A percentile compares a stretch with the other conserved stretches of the same genome.
These are phyloP conservation scores for Abrus pulchellus DNA, from an alignment of 306 rosid species.

Conservation along the genomic window DNA sequence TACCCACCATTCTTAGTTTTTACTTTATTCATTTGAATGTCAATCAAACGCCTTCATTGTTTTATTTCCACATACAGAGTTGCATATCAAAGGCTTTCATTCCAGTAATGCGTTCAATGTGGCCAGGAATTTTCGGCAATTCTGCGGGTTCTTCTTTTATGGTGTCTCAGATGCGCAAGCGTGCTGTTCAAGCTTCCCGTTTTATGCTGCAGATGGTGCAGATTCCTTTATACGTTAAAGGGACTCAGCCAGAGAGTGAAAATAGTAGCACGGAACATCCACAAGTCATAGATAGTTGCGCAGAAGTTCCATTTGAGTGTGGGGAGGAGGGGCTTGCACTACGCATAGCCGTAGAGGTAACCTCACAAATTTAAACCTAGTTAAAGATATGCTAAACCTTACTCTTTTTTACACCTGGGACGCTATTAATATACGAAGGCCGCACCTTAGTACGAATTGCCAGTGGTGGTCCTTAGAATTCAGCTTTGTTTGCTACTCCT, in stretches of 20 bases:
- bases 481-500: constrained; percentile 5
- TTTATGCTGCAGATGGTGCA: constrained; percentile 98
- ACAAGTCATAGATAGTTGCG: constrained; percentile 57
- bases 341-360: constrained; percentile 88
- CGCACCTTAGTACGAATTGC: constrained; percentile 20
- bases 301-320: constrained; percentile 76
- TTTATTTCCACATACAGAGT: constrained; percentile 64
- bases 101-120: constrained; percentile 87
- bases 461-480: constrained; percentile 3
- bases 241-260: constrained; percentile 61
- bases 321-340: constrained; percentile 92
- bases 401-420: constrained; percentile 20
- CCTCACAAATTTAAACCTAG: constrained; percentile 11
- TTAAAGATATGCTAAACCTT: constrained; percentile 29
- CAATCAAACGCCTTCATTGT: constrained; percentile 15
- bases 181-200: constrained; percentile 93
- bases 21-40: constrained; percentile 3
- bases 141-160: constrained; percentile 63
- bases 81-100: constrained; percentile 81
- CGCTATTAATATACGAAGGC: not conserved
- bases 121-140: constrained; percentile 90
- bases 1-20: not conserved
- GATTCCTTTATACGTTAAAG: constrained; percentile 70
- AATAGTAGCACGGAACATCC: constrained; percentile 53
- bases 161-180: constrained; percentile 87